A percentile compares a stretch with the other conserved stretches of the same genome.
These are phyloP conservation scores for Aspergillus pseudotamarii DNA, from an alignment of 2,329 filamentous ascomycete genomes.

Conservation along the genomic window DNA sequence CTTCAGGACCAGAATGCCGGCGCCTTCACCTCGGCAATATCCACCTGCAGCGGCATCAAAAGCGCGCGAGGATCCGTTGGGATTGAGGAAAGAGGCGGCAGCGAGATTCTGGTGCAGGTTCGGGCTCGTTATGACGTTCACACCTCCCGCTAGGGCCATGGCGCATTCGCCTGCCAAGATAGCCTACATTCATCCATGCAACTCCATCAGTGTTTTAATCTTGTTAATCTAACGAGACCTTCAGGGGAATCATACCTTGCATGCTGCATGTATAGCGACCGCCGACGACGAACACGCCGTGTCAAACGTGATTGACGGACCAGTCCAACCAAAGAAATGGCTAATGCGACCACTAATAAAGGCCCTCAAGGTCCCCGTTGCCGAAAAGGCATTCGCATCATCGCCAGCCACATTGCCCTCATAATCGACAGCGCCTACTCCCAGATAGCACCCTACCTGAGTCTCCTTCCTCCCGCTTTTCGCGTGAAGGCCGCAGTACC, in stretches of 20 bases:
- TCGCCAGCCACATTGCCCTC: neutral
- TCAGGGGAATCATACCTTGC: neutral
- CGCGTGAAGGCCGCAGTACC: constrained; percentile 21
- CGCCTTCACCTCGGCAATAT: constrained; percentile 15
- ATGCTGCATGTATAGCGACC: constrained; percentile 16
- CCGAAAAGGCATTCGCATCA: neutral
- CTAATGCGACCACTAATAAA: constrained; percentile 13
- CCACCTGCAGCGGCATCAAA: constrained; percentile 16
- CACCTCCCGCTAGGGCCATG: constrained; percentile 33
- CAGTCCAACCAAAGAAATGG: constrained; percentile 13
- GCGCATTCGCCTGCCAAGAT: constrained; percentile 3
- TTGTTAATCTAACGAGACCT: constrained; percentile 27
- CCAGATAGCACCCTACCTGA: constrained; percentile 2
- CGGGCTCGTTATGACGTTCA: constrained; percentile 32
- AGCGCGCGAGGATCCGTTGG: constrained; percentile 1
- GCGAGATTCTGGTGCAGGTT: constrained; percentile 8
- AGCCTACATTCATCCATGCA: too few species aligned
- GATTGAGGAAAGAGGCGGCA: constrained; percentile 3
- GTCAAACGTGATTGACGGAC: constrained; percentile 16
- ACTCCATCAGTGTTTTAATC: too few species aligned
- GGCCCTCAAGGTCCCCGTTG: constrained; percentile 29
- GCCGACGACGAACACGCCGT: constrained; percentile 19
- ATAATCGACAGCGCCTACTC: neutral
- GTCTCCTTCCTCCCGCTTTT: neutral
- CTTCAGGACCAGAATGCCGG: constrained; percentile 11